phyloP scores from a whole-genome alignment of 2,329 filamentous ascomycete genomes.

The Venturia effusa region DNA sequence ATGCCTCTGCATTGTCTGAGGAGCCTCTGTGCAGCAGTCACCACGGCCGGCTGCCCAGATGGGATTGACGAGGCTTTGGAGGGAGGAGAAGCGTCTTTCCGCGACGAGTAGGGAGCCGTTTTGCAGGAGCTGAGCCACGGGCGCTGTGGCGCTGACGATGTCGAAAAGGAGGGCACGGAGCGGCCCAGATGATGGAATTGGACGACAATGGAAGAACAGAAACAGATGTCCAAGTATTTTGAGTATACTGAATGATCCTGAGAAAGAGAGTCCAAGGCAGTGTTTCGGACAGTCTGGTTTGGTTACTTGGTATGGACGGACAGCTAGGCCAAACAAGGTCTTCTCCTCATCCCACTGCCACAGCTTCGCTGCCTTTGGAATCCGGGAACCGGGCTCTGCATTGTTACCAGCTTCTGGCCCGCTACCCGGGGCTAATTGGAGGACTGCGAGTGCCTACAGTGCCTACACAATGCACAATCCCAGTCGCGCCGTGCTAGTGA shows the following conservation, averaged over 20 bases:
- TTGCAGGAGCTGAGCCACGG: not conserved
- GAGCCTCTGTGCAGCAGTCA: not conserved
- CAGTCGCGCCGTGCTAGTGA: not conserved
- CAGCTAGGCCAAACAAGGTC: not conserved
- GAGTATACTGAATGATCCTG: too few relatives aligned
- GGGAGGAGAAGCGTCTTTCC: not conserved
- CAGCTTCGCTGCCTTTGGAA: not conserved
- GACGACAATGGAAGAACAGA: not conserved
- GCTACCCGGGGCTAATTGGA: not conserved
- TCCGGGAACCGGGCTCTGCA: not conserved
- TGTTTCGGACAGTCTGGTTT: not conserved
- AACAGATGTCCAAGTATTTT: not conserved
- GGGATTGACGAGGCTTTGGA: not conserved
- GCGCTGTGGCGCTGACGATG: not conserved
- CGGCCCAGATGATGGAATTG: not conserved
- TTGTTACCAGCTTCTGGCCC: not conserved
- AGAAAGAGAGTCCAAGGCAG: too few relatives aligned
- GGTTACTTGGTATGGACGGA: too few relatives aligned
- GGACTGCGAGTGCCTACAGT: not conserved
- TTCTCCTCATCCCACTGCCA: not conserved
- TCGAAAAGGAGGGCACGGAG: not conserved
- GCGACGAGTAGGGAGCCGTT: not conserved
- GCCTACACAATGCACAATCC: not conserved
- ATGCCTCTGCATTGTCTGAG: not conserved
- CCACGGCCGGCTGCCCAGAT: not conserved